Evolutionary conservation across 352 stramenopile genomes (phyloP).

Genomic region (Pelagophyceae sp.): DNA sequence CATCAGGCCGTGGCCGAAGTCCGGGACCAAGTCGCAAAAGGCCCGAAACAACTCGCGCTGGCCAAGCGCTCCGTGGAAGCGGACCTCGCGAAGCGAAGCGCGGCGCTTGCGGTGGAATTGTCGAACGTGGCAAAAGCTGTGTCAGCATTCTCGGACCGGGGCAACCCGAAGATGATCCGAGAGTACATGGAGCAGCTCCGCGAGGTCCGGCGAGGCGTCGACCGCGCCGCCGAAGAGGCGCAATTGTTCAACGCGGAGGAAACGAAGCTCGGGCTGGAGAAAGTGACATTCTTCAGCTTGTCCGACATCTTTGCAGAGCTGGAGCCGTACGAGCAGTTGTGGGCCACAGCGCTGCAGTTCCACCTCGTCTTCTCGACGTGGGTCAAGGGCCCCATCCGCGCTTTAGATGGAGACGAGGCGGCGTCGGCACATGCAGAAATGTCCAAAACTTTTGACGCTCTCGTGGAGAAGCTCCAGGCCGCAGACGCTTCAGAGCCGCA

Average conservation of each 20-base stretch:
- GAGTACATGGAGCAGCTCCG: constrained; percentile 9
- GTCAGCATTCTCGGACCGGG: neutral
- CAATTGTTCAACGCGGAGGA: neutral
- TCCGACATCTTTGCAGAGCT: neutral
- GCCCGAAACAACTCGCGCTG: neutral
- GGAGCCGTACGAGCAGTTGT: neutral
- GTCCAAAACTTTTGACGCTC: neutral
- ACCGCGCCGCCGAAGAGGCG: no score
- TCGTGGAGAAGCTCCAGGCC: neutral
- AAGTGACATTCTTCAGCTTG: neutral
- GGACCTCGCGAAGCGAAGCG: neutral
- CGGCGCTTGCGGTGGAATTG: neutral
- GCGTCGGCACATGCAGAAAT: neutral
- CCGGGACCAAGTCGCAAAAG: neutral
- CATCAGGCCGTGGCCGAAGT: neutral
- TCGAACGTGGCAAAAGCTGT: neutral
- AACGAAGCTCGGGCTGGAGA: neutral
- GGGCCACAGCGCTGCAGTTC: neutral
- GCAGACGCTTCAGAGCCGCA: neutral
- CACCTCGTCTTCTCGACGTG: neutral
- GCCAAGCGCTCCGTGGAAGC: neutral
- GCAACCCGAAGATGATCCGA: constrained; percentile 1
- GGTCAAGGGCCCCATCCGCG: constrained; percentile 5
- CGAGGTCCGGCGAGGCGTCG: neutral
- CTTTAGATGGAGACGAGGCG: neutral